phyloP scores from a whole-genome alignment of 371 early-diverging fungal species.

The Mucor ambiguus region DNA sequence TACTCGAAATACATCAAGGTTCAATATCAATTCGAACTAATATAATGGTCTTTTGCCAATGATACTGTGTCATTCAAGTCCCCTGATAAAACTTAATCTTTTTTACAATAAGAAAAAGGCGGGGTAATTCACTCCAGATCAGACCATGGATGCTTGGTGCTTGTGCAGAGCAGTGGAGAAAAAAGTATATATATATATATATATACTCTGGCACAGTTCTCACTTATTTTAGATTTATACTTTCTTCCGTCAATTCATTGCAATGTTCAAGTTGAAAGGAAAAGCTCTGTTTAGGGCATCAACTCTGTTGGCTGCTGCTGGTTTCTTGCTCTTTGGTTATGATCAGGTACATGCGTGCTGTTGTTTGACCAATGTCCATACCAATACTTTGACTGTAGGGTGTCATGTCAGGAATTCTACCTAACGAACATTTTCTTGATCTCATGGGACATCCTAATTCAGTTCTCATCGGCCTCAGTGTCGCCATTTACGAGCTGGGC shows the following conservation, averaged over 20 bases:
- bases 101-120: background rate
- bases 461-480: slow-evolving; percentile 19
- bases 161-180: background rate
- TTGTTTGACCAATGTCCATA: background rate
- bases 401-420: slow-evolving; percentile 53
- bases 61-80: background rate
- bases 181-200: background rate
- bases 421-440: slow-evolving; percentile 32
- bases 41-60: background rate
- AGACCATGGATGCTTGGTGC: background rate
- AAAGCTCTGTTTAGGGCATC: slow-evolving; percentile 31
- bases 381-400: slow-evolving; percentile 21
- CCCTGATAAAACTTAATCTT: background rate
- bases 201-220: background rate
- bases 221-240: background rate
- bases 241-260: background rate
- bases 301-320: slow-evolving; percentile 37
- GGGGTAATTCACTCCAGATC: background rate
- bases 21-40: background rate
- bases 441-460: slow-evolving; percentile 43
- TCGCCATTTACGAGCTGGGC: slow-evolving; percentile 46
- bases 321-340: slow-evolving; percentile 44
- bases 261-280: slow-evolving; percentile 27
- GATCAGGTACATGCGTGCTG: slow-evolving; percentile 31
- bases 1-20: background rate